phyloP scores from a whole-genome alignment of 768 basidiomycete species.

The Trametopsis cervina region DNA sequence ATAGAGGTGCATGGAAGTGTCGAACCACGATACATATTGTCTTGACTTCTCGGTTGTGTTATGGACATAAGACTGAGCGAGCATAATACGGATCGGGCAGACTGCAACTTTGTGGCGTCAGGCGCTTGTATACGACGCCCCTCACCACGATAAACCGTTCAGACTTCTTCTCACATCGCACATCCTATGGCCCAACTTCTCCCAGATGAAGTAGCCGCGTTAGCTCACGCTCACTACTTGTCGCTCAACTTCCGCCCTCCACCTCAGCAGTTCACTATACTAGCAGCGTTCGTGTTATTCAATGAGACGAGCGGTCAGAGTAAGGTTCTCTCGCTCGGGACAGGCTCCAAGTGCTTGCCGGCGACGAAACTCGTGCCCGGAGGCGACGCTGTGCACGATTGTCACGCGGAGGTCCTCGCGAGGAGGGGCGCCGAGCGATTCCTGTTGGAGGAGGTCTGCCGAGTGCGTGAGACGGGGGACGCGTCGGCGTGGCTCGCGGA shows the following conservation, averaged over 20 bases:
- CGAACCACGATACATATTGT: no score
- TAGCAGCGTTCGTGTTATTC: conserved; percentile 50
- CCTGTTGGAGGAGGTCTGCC: conserved; percentile 65
- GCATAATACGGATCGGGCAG: background rate
- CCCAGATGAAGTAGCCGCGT: conserved; percentile 27
- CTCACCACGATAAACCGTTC: background rate
- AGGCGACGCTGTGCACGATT: conserved; percentile 83
- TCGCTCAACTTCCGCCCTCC: conserved; percentile 45
- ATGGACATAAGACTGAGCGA: no score
- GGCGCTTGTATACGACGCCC: background rate
- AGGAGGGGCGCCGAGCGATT: conserved; percentile 72
- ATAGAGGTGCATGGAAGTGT: no score
- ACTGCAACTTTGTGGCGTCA: background rate
- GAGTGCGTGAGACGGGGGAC: conserved; percentile 20
- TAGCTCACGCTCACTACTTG: conserved; percentile 37
- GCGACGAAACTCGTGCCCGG: conserved; percentile 45
- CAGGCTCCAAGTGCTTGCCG: conserved; percentile 86
- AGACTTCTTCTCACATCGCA: background rate
- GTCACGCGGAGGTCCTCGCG: conserved; percentile 90
- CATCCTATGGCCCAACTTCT: conserved; percentile 11
- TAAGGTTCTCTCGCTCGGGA: conserved; percentile 65
- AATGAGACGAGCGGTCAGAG: conserved; percentile 21
- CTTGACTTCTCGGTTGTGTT: no score
- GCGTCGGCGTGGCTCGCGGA: conserved; percentile 45
- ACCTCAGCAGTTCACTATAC: conserved; percentile 52